These are phyloP conservation scores for Spizellomyces sp. DNA, from an alignment of 192 early-diverging fungal species.

Conservation along the genomic window DNA sequence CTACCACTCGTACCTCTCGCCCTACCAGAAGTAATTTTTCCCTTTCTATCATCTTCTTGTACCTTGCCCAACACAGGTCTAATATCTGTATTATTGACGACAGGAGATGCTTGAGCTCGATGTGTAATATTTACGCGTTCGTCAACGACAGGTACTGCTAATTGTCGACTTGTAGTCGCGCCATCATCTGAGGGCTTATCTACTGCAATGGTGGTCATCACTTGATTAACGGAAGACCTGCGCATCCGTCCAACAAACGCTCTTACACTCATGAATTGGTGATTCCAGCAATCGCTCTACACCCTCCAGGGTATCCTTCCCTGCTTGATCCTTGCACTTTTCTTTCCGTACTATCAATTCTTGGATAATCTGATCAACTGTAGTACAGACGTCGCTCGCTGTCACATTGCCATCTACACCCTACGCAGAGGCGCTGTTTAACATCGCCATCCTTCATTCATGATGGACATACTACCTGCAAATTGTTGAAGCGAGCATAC, in stretches of 20 bases:
- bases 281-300: background rate
- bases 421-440: constrained; percentile 6
- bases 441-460: no score
- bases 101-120: no score
- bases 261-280: background rate
- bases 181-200: background rate
- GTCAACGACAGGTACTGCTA: no score
- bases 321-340: constrained; percentile 39
- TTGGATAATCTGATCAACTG: constrained; percentile 24
- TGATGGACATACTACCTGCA: constrained; percentile 32
- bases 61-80: constrained; percentile 8
- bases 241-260: background rate
- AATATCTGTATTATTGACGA: background rate
- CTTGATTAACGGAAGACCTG: background rate
- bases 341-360: constrained; percentile 41
- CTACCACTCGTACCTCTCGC: constrained; percentile 14
- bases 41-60: constrained; percentile 40
- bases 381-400: constrained; percentile 16
- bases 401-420: constrained; percentile 35
- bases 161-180: background rate
- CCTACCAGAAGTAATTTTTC: constrained; percentile 27
- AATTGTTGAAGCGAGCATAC: constrained; percentile 52
- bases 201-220: background rate
- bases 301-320: constrained; percentile 21
- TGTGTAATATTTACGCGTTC: no score